phyloP scores from a whole-genome alignment of 768 basidiomycete species.

The Plicaturopsis crispa region DNA sequence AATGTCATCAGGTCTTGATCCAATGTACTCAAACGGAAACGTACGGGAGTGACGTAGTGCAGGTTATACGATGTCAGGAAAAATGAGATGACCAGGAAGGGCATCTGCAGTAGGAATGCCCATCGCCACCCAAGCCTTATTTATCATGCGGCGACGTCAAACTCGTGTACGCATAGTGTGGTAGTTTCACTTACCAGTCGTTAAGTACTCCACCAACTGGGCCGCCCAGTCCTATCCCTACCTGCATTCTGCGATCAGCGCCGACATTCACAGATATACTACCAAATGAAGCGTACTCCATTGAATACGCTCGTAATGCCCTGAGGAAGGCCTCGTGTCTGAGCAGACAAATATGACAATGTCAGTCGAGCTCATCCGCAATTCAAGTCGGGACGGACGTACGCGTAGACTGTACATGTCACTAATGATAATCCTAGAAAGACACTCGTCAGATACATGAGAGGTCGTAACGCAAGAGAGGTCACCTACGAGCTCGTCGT shows the following conservation, averaged over 20 bases:
- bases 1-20: no score
- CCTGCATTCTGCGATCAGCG: no score
- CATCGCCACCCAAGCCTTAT: conserved; percentile 71
- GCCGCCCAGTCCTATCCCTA: conserved; percentile 75
- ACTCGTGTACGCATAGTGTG: no score
- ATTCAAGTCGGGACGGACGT: no score
- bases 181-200: conserved; percentile 54
- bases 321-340: conserved; percentile 68
- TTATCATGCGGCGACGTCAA: conserved; percentile 1
- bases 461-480: background rate
- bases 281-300: conserved; percentile 38
- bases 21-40: conserved; percentile 15
- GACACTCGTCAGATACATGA: background rate
- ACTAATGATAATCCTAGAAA: conserved; percentile 57
- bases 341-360: no score
- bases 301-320: conserved; percentile 65
- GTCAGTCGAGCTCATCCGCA: no score
- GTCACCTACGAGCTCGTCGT: conserved; percentile 60
- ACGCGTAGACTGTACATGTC: conserved; percentile 78
- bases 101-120: conserved; percentile 72
- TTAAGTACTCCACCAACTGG: conserved; percentile 65
- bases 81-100: conserved; percentile 57
- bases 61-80: conserved; percentile 48
- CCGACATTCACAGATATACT: background rate
- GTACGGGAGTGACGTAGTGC: conserved; percentile 60